Base-by-base conservation (phyloP, 176 grass and related monocot species). In the Neostapfia colusana region DNA sequence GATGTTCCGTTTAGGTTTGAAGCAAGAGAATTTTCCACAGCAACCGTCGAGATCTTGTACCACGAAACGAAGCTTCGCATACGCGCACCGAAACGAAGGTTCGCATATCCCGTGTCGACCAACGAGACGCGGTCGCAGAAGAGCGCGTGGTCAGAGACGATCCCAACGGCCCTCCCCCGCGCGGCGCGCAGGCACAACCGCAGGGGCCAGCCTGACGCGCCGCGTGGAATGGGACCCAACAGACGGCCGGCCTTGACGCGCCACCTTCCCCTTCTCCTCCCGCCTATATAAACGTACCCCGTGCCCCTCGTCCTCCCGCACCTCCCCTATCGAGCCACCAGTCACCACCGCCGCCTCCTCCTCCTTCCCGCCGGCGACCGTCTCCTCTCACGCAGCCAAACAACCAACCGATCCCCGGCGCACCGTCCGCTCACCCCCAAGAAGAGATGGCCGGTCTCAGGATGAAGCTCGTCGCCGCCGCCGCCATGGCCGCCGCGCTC, bases 381-480 rank as follows among this genome's bases (percentile, higher is more conserved):
- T 84, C 76, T 88, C 81, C 81, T 88, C 86, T 70, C 69, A 72
- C 80, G 45, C 60, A 35, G 50, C 79, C 57, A 61, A 16, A 25
- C 49, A 18, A 31, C 31, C 31, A 8, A 44, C 67, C n/a, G 26
- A 58, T 11, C 56, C 4, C 0, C 31, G 2, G 31, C 31, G 31
- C 31, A 41, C 0, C 11, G 0, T 20, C 14, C 31, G 31, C 82
- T 0, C 11, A 2, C 50, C 41, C 1, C 5, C 0, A 0, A 37
- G 15, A 43, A 31, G 31, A 31, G 37, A 86, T 86, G 88, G 78
- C 84, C 58, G 75, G 64, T 17, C 88, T 86, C 56, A 83, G 75
- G 84, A 82, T 83, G 67, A 86, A 79, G 84, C 3, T 70, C 34
- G n/a, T 78, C 73, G 79, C 87, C 75, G 57, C 36, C 83, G 88